A percentile compares a stretch with the other conserved stretches of the same genome.
These are phyloP conservation scores for Acacia crassicarpa DNA, from an alignment of 306 rosid species.

Conservation along the genomic window DNA sequence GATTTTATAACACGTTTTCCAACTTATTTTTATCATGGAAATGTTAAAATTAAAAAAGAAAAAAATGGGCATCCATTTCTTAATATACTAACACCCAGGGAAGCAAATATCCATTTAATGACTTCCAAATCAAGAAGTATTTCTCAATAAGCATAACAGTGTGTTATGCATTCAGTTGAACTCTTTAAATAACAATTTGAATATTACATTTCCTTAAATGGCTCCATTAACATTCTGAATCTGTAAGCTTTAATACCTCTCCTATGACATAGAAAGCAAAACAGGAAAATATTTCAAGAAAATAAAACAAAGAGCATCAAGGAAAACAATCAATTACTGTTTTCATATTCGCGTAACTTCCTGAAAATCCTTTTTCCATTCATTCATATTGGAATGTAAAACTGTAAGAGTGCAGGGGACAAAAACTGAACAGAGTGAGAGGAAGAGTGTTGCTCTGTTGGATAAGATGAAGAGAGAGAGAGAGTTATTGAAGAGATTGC, in stretches of 20 bases:
- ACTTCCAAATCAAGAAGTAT: slow-evolving; percentile 11
- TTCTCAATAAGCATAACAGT: neutral
- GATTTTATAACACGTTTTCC: slow-evolving; percentile 1
- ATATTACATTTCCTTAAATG: neutral
- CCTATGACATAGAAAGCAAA: neutral
- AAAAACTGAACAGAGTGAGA: neutral
- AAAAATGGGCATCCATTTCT: neutral
- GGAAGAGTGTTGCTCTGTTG: neutral
- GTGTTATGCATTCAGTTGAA: slow-evolving; percentile 12
- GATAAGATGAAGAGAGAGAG: neutral
- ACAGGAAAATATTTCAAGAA: neutral
- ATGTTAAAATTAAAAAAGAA: neutral
- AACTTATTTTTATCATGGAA: slow-evolving; percentile 11
- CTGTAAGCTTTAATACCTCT: neutral
- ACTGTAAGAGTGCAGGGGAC: neutral
- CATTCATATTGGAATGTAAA: neutral
- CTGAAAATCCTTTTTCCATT: neutral
- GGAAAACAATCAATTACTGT: neutral
- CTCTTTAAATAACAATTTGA: neutral
- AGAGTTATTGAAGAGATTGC: neutral
- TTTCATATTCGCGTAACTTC: neutral
- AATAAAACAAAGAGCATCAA: neutral
- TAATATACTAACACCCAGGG: neutral
- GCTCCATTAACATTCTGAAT: neutral
- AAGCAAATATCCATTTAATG: neutral